Evolutionary conservation across 345 rosid species (phyloP).

Genomic region (Acer campestre): DNA sequence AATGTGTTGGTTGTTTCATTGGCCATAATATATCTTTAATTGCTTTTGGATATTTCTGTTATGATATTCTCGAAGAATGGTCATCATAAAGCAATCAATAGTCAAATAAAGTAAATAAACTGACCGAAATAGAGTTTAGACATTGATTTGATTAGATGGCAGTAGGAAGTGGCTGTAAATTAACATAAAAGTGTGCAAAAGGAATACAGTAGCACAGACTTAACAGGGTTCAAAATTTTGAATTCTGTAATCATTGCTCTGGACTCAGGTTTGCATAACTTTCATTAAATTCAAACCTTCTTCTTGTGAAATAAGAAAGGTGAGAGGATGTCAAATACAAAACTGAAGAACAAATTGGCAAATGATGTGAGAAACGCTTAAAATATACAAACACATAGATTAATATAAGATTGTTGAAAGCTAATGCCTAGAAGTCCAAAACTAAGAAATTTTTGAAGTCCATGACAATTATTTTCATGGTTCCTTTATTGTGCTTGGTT

Average conservation of each 20-base stretch:
- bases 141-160: not conserved
- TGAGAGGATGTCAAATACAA: not conserved
- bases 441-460: not conserved
- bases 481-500: not conserved
- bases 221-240: not conserved
- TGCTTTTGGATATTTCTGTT: not conserved
- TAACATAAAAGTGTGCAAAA: not conserved
- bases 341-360: not conserved
- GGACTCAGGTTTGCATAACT: not conserved
- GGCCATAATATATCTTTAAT: conserved; percentile 2
- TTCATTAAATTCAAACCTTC: not conserved
- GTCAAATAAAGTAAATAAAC: not conserved
- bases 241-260: not conserved
- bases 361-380: not conserved
- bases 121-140: not conserved
- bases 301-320: not conserved
- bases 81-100: not conserved
- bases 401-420: not conserved
- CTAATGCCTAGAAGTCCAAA: conserved; percentile 1
- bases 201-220: not conserved
- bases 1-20: not conserved
- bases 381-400: not conserved
- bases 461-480: not conserved
- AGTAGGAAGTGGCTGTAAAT: conserved; percentile 3
- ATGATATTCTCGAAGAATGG: not conserved